Base-by-base conservation (phyloP, 2,329 filamentous ascomycete species). In the Fusarium solani-melongenae region DNA sequence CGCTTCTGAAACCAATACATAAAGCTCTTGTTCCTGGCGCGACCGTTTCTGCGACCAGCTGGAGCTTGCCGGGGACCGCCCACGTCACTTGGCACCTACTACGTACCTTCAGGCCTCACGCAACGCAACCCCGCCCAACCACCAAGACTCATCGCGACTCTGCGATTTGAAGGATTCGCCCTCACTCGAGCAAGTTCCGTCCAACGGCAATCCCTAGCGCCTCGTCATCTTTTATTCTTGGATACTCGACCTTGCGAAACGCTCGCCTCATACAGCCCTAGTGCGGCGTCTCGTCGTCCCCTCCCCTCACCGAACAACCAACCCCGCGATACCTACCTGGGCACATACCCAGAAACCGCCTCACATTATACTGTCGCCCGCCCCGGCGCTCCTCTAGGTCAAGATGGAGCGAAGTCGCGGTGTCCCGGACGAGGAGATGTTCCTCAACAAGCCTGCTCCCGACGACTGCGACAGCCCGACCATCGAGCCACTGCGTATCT, bases 401-500 rank as follows among this genome's bases (percentile, higher is more conserved):
- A 83, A 82, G 78, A 89, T 88, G 83, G 85, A 87, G 75, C 84
- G 87, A 70, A 85, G 84, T 75, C 90, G 92, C 79, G 92, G 92
- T 77, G 86, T 92, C 76, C 90, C 92, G 29, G 92, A 94, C 33
- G 92, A 95, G 83, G 94, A 96, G 87, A 92, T 97, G 86, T 96
- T 97, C 85, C 89, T 97, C 83, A 89, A 83, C 80, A 88, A 86
- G 59, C 88, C 87, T n/a, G 80, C 84, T 64, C 84, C 85, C 10
- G 82, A 84, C 12, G 86, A 88, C 55, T 86, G 85, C 69, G 91
- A 94, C 78, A 94, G 93, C 78, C 93, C 94, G 66, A 94, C 93
- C 20, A 89, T 97, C 76, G 93, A 93, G 78, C 95, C 95, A 69
- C 84, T 98, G 83, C 91, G 94, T 79, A 97, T 97, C 81, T 92